Base-by-base conservation (phyloP, 2,329 filamentous ascomycete genomes). In the Chaetomium globosum region DNA sequence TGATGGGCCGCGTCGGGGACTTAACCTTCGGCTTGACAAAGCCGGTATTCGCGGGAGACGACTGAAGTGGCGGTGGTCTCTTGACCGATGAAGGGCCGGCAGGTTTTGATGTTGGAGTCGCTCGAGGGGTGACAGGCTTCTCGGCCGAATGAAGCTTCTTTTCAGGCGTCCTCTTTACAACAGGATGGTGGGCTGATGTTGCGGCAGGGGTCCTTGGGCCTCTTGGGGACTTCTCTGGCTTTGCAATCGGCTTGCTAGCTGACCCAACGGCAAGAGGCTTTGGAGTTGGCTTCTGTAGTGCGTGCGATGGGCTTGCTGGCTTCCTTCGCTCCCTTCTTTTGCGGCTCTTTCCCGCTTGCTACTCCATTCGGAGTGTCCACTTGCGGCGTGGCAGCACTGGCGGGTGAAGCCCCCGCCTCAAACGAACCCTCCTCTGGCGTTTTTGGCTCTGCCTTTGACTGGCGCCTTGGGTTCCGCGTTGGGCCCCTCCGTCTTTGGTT, bases 1-100 rank as follows among this genome's bases (percentile, higher is more conserved):
- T 85, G 59, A 87, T 80, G 10, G 89, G 89, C 63, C 87, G 85
- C 1, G 90, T 92, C 2, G 88, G 88, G 12, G 89, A 91, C 75
- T 86, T 88, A 49, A 82, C 77, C 74, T 87, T 88, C 9, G 86
- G 84, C 72, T 87, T 88, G 31, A 81, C 77, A 66, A 83, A 83
- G 2, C 77, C 79, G 7, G 78, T 74, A 31, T 77, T 76, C n/a
- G 73, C 73, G 30, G 79, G 72, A 23, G 78, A 77, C 1, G 79
- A 76, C 2, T 81, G 80, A 39, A 81, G 70, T 2, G 80, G 73
- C 10, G 78, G 74, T 9, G 80, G 79, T 66, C 80, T 85, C 71
- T 81, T 82, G 30, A 69, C 70, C 19, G 76, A 67, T 28, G 75
- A 74, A 3, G 78, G 69, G 39, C 74, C 68, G 1, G 76, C 68